Conservation (phyloP, 257 asterid species). For the Solanum pimpinellifolium region DNA sequence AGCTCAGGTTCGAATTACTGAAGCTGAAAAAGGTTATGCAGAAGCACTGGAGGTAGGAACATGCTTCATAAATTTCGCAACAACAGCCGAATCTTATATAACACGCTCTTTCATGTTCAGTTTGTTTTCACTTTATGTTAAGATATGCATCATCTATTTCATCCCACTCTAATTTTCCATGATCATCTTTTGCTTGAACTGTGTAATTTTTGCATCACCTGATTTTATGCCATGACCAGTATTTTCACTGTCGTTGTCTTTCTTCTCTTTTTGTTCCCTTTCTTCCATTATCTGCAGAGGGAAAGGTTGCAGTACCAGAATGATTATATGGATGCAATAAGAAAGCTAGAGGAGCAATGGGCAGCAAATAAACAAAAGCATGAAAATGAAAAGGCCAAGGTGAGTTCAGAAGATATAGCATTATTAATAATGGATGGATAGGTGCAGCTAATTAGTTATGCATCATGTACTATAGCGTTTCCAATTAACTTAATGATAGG, state of each 20-base stretch:
- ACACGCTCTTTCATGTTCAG: background rate
- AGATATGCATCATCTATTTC: background rate
- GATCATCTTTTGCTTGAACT: background rate
- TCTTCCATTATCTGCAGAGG: slow-evolving; percentile 23
- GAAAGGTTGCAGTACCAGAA: slow-evolving; percentile 50
- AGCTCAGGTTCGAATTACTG: slow-evolving; percentile 53
- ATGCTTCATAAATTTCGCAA: background rate
- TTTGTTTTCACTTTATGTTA: background rate
- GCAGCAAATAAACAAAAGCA: slow-evolving; percentile 30
- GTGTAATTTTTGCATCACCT: background rate
- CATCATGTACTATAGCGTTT: background rate
- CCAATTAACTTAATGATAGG: background rate
- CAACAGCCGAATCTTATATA: background rate
- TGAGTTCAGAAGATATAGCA: background rate
- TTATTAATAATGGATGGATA: background rate
- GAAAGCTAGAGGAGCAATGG: slow-evolving; percentile 55
- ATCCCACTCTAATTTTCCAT: background rate
- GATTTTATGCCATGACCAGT: background rate
- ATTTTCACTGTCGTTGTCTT: background rate
- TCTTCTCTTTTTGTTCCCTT: background rate
- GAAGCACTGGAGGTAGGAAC: slow-evolving; percentile 55
- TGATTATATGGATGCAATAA: slow-evolving; percentile 34
- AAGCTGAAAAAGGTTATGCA: slow-evolving; percentile 47
- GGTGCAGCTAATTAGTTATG: background rate
- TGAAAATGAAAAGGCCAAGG: slow-evolving; percentile 28